A percentile compares a stretch with the other conserved stretches of the same genome.
These are phyloP conservation scores for Populus hybrid DNA, from an alignment of 441 rosid genomes.

Conservation along the genomic window DNA sequence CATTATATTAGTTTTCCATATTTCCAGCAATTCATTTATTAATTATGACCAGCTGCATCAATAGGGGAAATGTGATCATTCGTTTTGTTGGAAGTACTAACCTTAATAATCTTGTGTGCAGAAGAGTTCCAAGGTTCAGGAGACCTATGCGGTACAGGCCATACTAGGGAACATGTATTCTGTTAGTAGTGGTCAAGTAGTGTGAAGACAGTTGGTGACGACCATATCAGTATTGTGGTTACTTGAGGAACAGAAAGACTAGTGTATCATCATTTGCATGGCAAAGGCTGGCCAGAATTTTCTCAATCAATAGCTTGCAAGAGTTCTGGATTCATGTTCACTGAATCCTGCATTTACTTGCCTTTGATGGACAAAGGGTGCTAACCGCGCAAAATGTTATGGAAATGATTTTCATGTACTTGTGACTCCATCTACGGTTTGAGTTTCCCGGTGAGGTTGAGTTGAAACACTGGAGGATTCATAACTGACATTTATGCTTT, in stretches of 20 bases:
- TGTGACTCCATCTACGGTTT: slow-evolving; percentile 11
- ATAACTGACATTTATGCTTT: neutral
- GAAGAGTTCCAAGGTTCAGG: slow-evolving; percentile 87
- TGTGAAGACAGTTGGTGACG: slow-evolving; percentile 10
- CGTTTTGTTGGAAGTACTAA: neutral
- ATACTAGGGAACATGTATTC: slow-evolving; percentile 29
- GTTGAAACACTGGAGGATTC: neutral
- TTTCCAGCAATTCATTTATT: neutral
- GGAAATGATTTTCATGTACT: slow-evolving; percentile 18
- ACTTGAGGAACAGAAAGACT: slow-evolving; percentile 6
- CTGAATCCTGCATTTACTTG: slow-evolving; percentile 13
- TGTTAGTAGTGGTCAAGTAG: neutral
- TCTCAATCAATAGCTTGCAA: slow-evolving; percentile 18
- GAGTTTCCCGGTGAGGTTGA: neutral
- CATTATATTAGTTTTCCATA: neutral
- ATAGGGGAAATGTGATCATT: neutral
- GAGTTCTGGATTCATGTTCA: slow-evolving; percentile 17
- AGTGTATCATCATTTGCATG: slow-evolving; percentile 12
- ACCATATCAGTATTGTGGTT: slow-evolving; percentile 6
- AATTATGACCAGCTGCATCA: neutral
- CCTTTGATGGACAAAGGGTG: slow-evolving; percentile 1
- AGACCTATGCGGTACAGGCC: slow-evolving; percentile 80
- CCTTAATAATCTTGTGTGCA: slow-evolving; percentile 32
- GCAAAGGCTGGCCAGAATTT: slow-evolving; percentile 13
- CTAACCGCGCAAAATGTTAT: slow-evolving; percentile 21